Evolutionary conservation across 306 rosid species (phyloP).

Genomic region (Mimosa pudica): DNA sequence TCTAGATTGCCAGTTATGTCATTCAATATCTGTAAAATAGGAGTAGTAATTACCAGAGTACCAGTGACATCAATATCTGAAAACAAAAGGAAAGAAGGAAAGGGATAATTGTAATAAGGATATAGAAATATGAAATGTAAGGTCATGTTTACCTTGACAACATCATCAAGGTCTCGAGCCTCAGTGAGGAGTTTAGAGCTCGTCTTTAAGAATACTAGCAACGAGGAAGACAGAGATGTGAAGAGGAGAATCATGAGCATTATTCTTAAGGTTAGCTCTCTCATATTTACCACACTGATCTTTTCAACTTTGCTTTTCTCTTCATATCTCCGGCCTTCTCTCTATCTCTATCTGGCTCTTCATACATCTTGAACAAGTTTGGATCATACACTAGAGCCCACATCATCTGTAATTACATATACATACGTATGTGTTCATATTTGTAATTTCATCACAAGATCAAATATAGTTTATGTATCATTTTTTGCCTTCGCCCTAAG

Average conservation of each 20-base stretch:
- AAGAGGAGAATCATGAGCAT: slow-evolving; percentile 60
- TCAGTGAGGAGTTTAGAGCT: slow-evolving; percentile 76
- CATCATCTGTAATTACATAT: slow-evolving; percentile 72
- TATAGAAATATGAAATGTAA: not conserved
- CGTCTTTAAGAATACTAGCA: slow-evolving; percentile 90
- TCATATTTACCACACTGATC: slow-evolving; percentile 85
- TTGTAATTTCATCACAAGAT: not conserved
- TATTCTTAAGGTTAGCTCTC: slow-evolving; percentile 70
- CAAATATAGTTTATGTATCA: too few relatives aligned
- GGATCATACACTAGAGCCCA: slow-evolving; percentile 98
- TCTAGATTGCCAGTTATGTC: slow-evolving; percentile 92
- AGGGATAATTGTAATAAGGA: not conserved
- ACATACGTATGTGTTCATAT: too few relatives aligned
- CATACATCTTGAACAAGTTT: slow-evolving; percentile 58
- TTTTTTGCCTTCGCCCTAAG: too few relatives aligned
- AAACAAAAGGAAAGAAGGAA: not conserved
- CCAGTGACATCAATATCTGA: not conserved
- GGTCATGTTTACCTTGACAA: slow-evolving; percentile 69
- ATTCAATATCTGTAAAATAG: slow-evolving; percentile 73
- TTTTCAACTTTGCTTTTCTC: slow-evolving; percentile 64
- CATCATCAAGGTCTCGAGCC: slow-evolving; percentile 91
- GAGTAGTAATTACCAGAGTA: slow-evolving; percentile 11
- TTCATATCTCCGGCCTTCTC: slow-evolving; percentile 65
- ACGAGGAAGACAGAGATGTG: slow-evolving; percentile 95
- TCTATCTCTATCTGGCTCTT: slow-evolving; percentile 53